phyloP scores from a whole-genome alignment of 1,284 basidiomycete genomes.

The Leccinum angustisporum region DNA sequence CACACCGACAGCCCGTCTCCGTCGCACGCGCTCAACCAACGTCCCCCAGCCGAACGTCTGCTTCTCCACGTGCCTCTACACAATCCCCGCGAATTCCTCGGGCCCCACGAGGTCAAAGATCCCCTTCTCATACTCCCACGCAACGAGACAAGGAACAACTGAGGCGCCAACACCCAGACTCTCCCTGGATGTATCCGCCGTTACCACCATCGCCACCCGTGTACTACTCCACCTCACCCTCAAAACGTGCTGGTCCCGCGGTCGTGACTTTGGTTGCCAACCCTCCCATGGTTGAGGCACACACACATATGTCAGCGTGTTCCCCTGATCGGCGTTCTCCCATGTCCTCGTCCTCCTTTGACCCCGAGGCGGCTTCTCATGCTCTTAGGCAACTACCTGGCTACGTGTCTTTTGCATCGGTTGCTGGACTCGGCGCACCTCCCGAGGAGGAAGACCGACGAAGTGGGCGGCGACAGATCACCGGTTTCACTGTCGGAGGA shows the following conservation, averaged over 20 bases:
- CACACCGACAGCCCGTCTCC: slow-evolving; percentile 18
- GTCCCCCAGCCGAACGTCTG: slow-evolving; percentile 6
- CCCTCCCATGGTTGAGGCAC: slow-evolving; percentile 14
- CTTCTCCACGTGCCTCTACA: slow-evolving; percentile 10
- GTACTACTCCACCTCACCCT: slow-evolving; percentile 21
- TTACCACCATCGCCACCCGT: slow-evolving; percentile 32
- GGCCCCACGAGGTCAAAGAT: slow-evolving; percentile 10
- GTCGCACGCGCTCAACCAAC: slow-evolving; percentile 3
- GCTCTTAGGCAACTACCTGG: slow-evolving; percentile 58
- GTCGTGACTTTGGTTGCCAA: slow-evolving; percentile 24
- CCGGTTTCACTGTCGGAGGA: slow-evolving; percentile 19
- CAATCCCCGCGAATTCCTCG: slow-evolving; percentile 22
- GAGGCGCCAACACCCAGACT: slow-evolving; percentile 19
- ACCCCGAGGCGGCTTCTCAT: slow-evolving; percentile 58
- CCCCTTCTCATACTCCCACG: slow-evolving; percentile 22
- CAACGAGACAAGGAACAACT: slow-evolving; percentile 12
- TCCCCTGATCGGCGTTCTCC: slow-evolving; percentile 17
- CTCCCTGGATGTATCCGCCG: slow-evolving; percentile 30
- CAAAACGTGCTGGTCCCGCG: slow-evolving; percentile 21
- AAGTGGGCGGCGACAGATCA: slow-evolving; percentile 9
- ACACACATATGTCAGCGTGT: slow-evolving; percentile 10
- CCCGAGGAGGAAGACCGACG: slow-evolving; percentile 39
- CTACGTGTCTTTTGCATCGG: slow-evolving; percentile 64
- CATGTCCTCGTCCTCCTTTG: slow-evolving; percentile 43
- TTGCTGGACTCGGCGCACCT: slow-evolving; percentile 69